phyloP scores from a whole-genome alignment of 2,329 filamentous ascomycete genomes.

The Penicillium sp. region DNA sequence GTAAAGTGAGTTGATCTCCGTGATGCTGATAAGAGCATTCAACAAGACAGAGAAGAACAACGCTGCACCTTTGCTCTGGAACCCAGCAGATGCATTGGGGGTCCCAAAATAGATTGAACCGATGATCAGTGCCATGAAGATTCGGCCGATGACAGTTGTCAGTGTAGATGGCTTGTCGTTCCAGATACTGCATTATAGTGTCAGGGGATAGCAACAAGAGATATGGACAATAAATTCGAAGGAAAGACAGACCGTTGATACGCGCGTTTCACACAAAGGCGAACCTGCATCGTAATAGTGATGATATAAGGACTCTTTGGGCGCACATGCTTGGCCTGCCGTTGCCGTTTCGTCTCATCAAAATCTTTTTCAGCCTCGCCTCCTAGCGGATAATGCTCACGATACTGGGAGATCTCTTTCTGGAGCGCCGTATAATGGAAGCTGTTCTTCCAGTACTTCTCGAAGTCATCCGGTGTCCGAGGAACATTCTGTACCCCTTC shows the following conservation, averaged over 20 bases:
- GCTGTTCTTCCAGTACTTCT: slow-evolving; percentile 48
- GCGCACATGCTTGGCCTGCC: slow-evolving; percentile 39
- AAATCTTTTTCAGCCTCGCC: slow-evolving; percentile 33
- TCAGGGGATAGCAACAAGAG: slow-evolving; percentile 6
- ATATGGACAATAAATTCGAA: slow-evolving; percentile 16
- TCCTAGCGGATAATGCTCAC: slow-evolving; percentile 33
- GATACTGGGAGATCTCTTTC: slow-evolving; percentile 36
- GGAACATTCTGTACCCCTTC: slow-evolving; percentile 65
- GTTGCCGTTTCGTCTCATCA: slow-evolving; percentile 30
- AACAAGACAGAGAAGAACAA: slow-evolving; percentile 79
- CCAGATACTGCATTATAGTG: slow-evolving; percentile 51
- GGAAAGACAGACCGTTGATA: slow-evolving; percentile 57
- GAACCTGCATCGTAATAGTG: slow-evolving; percentile 72
- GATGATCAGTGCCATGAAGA: slow-evolving; percentile 74
- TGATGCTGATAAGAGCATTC: slow-evolving; percentile 64
- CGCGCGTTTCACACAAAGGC: slow-evolving; percentile 79
- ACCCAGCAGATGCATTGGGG: slow-evolving; percentile 63
- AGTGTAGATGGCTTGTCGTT: slow-evolving; percentile 76
- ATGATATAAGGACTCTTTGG: slow-evolving; percentile 68
- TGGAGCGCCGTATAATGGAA: slow-evolving; percentile 31
- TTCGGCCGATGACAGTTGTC: slow-evolving; percentile 66
- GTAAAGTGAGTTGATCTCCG: slow-evolving; percentile 81
- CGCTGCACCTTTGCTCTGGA: slow-evolving; percentile 75
- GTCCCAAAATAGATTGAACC: slow-evolving; percentile 57
- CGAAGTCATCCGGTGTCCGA: slow-evolving; percentile 68